Evolutionary conservation across 495 filamentous ascomycete species (phyloP).

Genomic region (Penicillium fimorum): DNA sequence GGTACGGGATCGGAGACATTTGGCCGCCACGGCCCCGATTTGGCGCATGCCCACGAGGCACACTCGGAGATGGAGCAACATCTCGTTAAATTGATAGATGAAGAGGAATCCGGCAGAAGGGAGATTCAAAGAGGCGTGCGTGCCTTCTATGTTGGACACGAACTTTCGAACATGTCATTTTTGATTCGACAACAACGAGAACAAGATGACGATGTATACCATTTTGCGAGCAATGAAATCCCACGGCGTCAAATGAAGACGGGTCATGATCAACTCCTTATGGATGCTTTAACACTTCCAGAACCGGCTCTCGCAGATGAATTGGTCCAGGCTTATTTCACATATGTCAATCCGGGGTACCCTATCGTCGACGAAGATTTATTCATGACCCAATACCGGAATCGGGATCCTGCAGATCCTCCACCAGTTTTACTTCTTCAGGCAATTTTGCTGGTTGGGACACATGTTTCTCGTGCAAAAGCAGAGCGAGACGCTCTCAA

Average conservation of each 20-base stretch:
- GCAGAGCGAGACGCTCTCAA: slow-evolving; percentile 45
- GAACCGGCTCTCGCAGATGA: slow-evolving; percentile 47
- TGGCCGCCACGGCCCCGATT: slow-evolving; percentile 29
- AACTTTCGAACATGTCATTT: slow-evolving; percentile 53
- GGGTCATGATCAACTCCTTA: slow-evolving; percentile 48
- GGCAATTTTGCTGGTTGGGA: slow-evolving; percentile 46
- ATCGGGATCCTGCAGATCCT: slow-evolving; percentile 44
- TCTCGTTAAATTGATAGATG: slow-evolving; percentile 47
- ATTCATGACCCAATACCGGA: slow-evolving; percentile 50
- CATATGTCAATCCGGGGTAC: slow-evolving; percentile 44
- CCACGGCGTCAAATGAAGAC: slow-evolving; percentile 45
- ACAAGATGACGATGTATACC: slow-evolving; percentile 46
- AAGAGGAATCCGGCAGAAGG: slow-evolving; percentile 41
- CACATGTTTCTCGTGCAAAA: slow-evolving; percentile 43
- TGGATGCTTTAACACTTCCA: slow-evolving; percentile 48
- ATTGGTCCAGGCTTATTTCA: slow-evolving; percentile 48
- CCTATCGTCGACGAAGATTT: slow-evolving; percentile 48
- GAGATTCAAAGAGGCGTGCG: slow-evolving; percentile 48
- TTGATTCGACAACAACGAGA: slow-evolving; percentile 50
- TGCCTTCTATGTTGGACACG: slow-evolving; percentile 50
- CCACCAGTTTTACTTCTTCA: slow-evolving; percentile 48
- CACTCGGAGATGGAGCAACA: slow-evolving; percentile 44
- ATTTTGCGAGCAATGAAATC: slow-evolving; percentile 50
- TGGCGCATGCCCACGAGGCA: slow-evolving; percentile 35
- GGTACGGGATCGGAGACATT: slow-evolving; percentile 27